phyloP scores from a whole-genome alignment of 75 land plant species.

The Selaginella tamariscina region DNA sequence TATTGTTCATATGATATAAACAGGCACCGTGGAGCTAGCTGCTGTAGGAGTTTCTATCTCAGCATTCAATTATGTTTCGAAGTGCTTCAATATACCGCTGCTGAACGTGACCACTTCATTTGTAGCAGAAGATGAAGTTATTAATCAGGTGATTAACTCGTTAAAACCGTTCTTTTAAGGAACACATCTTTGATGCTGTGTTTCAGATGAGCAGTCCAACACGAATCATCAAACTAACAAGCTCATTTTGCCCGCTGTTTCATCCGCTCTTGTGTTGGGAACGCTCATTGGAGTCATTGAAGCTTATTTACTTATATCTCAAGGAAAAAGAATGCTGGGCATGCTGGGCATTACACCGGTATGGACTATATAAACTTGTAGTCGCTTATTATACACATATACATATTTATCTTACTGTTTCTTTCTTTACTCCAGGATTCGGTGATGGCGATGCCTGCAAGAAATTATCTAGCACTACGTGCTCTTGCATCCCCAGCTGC shows the following conservation, averaged over 20 bases:
- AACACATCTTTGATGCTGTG: neutral
- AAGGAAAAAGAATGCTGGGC: neutral
- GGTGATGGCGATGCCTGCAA: slow-evolving; percentile 68
- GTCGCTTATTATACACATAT: neutral
- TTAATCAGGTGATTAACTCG: neutral
- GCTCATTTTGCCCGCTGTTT: slow-evolving; percentile 6
- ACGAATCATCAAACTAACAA: neutral
- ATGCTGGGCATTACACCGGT: neutral
- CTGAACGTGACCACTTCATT: slow-evolving; percentile 91
- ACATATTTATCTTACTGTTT: neutral
- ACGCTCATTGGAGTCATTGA: neutral
- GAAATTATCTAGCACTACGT: slow-evolving; percentile 57
- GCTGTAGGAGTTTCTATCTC: slow-evolving; percentile 96
- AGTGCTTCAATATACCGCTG: slow-evolving; percentile 81
- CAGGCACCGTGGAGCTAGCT: slow-evolving; percentile 82
- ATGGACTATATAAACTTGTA: slow-evolving; percentile 12
- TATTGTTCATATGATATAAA: neutral
- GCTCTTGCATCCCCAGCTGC: slow-evolving; percentile 91
- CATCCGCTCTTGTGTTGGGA: neutral
- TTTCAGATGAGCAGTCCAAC: neutral
- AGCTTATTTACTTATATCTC: neutral
- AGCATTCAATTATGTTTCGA: slow-evolving; percentile 80
- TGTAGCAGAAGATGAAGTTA: slow-evolving; percentile 86
- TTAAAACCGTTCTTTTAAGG: neutral
- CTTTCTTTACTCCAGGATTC: slow-evolving; percentile 50